Conservation (phyloP, 495 filamentous ascomycete species). For the Chaetomium fimeti region DNA sequence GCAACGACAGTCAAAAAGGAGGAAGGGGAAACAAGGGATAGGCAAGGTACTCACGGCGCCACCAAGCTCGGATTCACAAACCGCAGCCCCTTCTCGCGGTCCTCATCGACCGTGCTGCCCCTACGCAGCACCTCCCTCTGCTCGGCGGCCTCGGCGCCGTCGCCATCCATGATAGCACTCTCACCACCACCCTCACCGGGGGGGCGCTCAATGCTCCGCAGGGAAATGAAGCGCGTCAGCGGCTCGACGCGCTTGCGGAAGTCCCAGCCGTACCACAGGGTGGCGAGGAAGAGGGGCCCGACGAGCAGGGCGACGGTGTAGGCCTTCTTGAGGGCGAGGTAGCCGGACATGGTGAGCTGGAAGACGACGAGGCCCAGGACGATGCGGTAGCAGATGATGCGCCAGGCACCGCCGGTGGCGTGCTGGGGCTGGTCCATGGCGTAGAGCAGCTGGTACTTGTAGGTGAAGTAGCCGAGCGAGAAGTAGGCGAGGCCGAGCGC, state of each 20-base stretch:
- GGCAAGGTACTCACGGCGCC: conserved; percentile 51
- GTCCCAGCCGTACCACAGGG: conserved; percentile 80
- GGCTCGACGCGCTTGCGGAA: conserved; percentile 76
- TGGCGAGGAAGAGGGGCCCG: conserved; percentile 70
- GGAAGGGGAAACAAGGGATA: too few species aligned
- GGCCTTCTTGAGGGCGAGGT: conserved; percentile 70
- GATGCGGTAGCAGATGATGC: conserved; percentile 88
- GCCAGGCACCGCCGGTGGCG: conserved; percentile 90
- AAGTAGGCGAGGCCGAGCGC: conserved; percentile 87
- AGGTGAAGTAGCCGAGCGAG: conserved; percentile 82
- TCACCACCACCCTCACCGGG: conserved; percentile 46
- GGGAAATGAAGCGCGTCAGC: conserved; percentile 84
- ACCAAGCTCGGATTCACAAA: conserved; percentile 78
- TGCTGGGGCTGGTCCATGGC: conserved; percentile 98
- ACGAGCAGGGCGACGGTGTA: conserved; percentile 70
- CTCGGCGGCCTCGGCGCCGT: conserved; percentile 27
- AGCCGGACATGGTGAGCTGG: conserved; percentile 86
- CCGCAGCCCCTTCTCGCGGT: conserved; percentile 59
- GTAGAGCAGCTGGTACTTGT: conserved; percentile 97
- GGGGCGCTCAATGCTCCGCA: conserved; percentile 73
- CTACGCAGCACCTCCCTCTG: conserved; percentile 37
- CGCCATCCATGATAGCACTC: conserved; percentile 41
- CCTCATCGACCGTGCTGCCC: conserved; percentile 61
- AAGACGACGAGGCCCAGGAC: conserved; percentile 81
- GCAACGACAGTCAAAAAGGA: background rate